Base-by-base conservation (phyloP, 2,329 filamentous ascomycete genomes). In the Phoma sp. region DNA sequence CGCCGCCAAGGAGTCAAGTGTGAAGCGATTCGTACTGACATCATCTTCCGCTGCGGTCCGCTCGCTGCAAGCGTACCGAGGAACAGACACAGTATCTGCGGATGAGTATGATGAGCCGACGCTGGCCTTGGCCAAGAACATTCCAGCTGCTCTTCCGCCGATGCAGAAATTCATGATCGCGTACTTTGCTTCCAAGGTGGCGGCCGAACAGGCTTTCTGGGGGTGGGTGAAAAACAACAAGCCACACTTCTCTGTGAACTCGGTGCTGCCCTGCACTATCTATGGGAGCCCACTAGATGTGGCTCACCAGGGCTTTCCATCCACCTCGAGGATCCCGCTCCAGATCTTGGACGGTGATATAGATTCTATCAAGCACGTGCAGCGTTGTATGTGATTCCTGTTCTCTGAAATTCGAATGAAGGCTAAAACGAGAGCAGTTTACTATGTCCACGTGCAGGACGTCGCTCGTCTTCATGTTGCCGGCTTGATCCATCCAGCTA, bases 21-120 rank as follows among this genome's bases (percentile, higher is more conserved):
- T 83, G 21, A 77, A 76, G 54, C 66, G 76, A 4, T 69, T 79
- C 32, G 77, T 80, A 10, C 68, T 69, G 42, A 79, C 77, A 2
- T 79, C 76, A 1, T 78, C 75, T 12, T 77, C 72, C 17, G 62
- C 57, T 33, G 68, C 75, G 32, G 42, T 57, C 7, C 53, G 53
- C 43, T 53, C 53, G n/a, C 28, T 57, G 17, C 49, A 12, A 67
- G 70, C 17, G 62, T 62, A 10, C 64, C 69, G 3, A 62, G 74
- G 56, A 65, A 73, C 50, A 61, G 69, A 42, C 62, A 74, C 52
- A 56, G 57, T 40, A 45, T 75, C 42, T 56, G 54, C 57, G 7
- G 54, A 67, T 2, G 67, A 66, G 9, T 76, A 71, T 67, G 73
- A 77, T 51, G 58, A 68, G 17, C 57, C 68, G 10, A 67, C 59